phyloP scores from a whole-genome alignment of 2,329 filamentous ascomycete genomes.

The Aspergillus clavatus region DNA sequence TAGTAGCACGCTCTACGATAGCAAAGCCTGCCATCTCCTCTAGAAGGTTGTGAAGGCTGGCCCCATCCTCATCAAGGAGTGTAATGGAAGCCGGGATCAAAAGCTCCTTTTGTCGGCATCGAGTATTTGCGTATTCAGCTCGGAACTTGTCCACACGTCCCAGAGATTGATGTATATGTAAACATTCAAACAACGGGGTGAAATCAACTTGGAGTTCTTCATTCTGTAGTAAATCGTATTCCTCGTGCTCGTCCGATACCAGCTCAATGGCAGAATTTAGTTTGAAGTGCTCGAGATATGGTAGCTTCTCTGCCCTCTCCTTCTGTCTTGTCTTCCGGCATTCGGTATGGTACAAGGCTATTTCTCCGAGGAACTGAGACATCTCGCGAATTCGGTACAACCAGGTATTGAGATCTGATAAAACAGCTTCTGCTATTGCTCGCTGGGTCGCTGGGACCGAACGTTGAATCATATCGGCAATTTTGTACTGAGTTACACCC shows the following conservation, averaged over 20 bases:
- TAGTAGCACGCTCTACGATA: constrained; percentile 91
- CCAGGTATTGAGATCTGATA: constrained; percentile 96
- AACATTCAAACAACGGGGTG: constrained; percentile 84
- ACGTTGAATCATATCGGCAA: constrained; percentile 92
- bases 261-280: constrained; percentile 94
- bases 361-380: constrained; percentile 90
- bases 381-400: constrained; percentile 91
- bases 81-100: constrained; percentile 72
- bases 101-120: constrained; percentile 86
- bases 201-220: constrained; percentile 95
- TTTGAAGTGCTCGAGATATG: constrained; percentile 76
- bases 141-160: constrained; percentile 89
- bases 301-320: constrained; percentile 70
- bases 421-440: constrained; percentile 91
- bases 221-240: constrained; percentile 92
- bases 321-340: constrained; percentile 77
- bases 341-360: constrained; percentile 94
- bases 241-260: constrained; percentile 89
- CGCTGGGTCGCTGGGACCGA: constrained; percentile 91
- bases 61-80: constrained; percentile 75
- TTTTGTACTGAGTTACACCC: constrained; percentile 88
- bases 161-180: constrained; percentile 94
- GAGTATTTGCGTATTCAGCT: constrained; percentile 83
- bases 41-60: constrained; percentile 79
- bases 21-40: constrained; percentile 95